These are phyloP conservation scores for Passiflora organensis DNA, from an alignment of 345 rosid species.

Conservation along the genomic window DNA sequence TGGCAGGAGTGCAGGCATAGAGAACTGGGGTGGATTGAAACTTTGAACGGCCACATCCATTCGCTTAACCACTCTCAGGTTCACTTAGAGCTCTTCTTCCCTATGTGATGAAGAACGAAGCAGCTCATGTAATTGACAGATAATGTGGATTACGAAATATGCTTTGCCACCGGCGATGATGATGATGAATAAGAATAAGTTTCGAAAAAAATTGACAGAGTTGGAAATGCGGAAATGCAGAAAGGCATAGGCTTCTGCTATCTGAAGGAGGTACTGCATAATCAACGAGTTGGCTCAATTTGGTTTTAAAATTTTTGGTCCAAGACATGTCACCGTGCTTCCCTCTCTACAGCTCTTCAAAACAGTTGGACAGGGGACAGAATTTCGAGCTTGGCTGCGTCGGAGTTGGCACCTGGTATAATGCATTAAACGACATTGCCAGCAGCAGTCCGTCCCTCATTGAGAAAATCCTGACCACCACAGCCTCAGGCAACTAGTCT, in stretches of 20 bases:
- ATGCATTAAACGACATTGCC: background rate
- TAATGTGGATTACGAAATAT: conserved; percentile 5
- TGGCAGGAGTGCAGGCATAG: conserved; percentile 65
- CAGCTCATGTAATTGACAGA: conserved; percentile 22
- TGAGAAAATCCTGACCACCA: background rate
- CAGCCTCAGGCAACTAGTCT: background rate
- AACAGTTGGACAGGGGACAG: conserved; percentile 6
- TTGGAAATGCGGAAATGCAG: conserved; percentile 18
- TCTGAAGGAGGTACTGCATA: no score
- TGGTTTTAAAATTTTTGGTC: background rate
- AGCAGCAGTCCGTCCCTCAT: conserved; percentile 3
- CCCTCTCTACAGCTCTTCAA: conserved; percentile 9
- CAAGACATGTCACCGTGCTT: background rate
- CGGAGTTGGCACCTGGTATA: conserved; percentile 4
- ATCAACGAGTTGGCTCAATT: background rate
- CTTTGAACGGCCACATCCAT: background rate
- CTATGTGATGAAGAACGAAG: conserved; percentile 20
- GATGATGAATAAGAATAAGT: conserved; percentile 12
- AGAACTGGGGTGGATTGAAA: conserved; percentile 41
- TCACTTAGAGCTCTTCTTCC: conserved; percentile 22
- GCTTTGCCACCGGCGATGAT: conserved; percentile 20
- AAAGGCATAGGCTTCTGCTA: conserved; percentile 5
- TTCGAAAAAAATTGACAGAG: conserved; percentile 15
- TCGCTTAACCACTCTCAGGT: conserved; percentile 29
- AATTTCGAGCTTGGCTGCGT: background rate